Conservation (phyloP, 345 rosid genomes). For the Viola odorata region DNA sequence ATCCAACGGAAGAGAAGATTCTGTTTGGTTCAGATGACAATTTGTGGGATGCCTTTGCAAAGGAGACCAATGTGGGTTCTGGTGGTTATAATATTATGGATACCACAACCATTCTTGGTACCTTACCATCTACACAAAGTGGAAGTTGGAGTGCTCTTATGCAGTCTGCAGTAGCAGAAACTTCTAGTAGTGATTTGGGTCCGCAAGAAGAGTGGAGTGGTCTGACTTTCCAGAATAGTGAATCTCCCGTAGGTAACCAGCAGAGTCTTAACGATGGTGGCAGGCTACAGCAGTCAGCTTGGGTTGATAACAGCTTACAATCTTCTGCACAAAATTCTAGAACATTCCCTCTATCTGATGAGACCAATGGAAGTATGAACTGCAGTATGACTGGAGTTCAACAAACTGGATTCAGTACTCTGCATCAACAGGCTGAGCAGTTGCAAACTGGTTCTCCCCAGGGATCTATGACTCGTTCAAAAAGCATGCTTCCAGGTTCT, state of each 20-base stretch:
- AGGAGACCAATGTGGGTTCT: conserved; percentile 34
- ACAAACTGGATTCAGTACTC: conserved; percentile 34
- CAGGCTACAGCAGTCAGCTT: conserved; percentile 32
- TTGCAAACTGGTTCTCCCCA: conserved; percentile 28
- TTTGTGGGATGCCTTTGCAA: conserved; percentile 77
- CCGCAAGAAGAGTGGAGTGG: conserved; percentile 60
- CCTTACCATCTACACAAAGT: conserved; percentile 70
- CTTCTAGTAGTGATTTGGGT: conserved; percentile 53
- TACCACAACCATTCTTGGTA: conserved; percentile 35
- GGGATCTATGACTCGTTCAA: conserved; percentile 29
- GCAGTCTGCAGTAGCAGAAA: conserved; percentile 97
- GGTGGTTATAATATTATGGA: conserved; percentile 38
- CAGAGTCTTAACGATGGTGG: conserved; percentile 25
- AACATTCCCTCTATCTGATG: conserved; percentile 8
- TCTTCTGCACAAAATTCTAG: conserved; percentile 22
- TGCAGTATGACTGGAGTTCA: conserved; percentile 41
- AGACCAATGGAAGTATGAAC: conserved; percentile 6
- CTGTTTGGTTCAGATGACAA: conserved; percentile 74
- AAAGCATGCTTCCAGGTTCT: conserved; percentile 34
- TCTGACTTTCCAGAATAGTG: conserved; percentile 30
- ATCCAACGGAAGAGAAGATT: conserved; percentile 83
- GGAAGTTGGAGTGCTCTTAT: conserved; percentile 99
- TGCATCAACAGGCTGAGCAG: conserved; percentile 28
- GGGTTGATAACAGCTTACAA: conserved; percentile 36
- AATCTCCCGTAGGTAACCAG: conserved; percentile 27